A percentile compares a stretch with the other conserved stretches of the same genome.
Conservation (phyloP, 352 stramenopile genomes). For the Phytophthora nicotianae region DNA sequence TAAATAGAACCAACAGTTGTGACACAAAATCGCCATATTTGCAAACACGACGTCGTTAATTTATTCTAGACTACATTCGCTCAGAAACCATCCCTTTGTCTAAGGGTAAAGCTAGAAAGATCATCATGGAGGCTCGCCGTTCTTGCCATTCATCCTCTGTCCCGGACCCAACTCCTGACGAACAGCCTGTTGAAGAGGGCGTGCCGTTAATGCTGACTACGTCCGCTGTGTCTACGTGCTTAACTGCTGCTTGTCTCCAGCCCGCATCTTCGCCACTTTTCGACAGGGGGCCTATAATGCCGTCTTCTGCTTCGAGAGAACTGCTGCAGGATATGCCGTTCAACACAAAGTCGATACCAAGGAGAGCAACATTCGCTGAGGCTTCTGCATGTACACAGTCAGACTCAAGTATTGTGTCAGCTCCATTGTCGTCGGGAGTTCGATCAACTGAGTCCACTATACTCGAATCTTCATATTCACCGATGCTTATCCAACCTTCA, state of each 20-base stretch:
- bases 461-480: not conserved
- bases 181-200: not conserved
- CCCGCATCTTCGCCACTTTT: not conserved
- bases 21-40: not conserved
- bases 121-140: not conserved
- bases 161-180: not conserved
- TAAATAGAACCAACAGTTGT: not conserved
- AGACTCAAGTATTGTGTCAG: not conserved
- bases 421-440: not conserved
- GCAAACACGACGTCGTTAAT: slow-evolving; percentile 8
- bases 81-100: not conserved
- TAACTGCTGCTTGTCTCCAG: not conserved
- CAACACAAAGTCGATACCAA: not conserved
- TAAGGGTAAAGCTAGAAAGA: not conserved
- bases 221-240: not conserved
- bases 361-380: not conserved
- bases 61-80: slow-evolving; percentile 4
- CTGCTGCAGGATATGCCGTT: not conserved
- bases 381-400: not conserved
- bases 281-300: not conserved
- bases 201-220: too few species aligned
- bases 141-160: not conserved
- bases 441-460: not conserved
- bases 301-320: not conserved
- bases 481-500: not conserved